These are phyloP conservation scores for Volvox reticuliferus DNA, from an alignment of 139 green algal genomes.

Conservation along the genomic window DNA sequence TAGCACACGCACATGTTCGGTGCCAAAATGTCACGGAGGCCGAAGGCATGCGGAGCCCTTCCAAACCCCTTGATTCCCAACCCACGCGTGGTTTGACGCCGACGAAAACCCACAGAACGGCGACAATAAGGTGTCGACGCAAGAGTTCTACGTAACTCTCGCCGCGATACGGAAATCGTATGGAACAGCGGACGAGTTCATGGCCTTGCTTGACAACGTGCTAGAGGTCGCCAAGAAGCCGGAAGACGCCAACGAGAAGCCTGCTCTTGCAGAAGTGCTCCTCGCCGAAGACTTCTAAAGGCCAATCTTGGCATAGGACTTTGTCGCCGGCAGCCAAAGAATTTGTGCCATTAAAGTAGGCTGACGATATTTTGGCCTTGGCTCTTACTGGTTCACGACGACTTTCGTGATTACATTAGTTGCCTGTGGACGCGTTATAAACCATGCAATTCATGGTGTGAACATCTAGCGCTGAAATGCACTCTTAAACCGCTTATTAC, in stretches of 20 bases:
- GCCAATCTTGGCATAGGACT: too few species aligned
- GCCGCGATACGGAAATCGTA: neutral
- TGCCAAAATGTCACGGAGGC: too few species aligned
- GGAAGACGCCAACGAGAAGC: neutral
- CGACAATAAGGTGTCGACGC: conserved; percentile 20
- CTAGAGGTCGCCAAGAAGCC: neutral
- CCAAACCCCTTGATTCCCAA: too few species aligned
- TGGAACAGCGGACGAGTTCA: neutral
- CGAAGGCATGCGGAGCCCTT: too few species aligned
- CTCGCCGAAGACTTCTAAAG: conserved; percentile 10
- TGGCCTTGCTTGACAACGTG: conserved; percentile 19
- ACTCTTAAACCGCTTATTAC: conserved; percentile 10
- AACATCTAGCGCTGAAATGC: conserved; percentile 6
- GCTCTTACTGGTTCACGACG: conserved; percentile 40
- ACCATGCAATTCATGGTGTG: conserved; percentile 7
- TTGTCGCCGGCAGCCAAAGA: too few species aligned
- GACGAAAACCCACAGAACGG: conserved; percentile 4
- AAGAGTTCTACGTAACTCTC: conserved; percentile 46
- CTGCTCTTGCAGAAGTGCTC: neutral
- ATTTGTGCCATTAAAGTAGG: too few species aligned
- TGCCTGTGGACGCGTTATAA: conserved; percentile 39
- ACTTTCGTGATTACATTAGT: conserved; percentile 59
- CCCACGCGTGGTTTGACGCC: neutral
- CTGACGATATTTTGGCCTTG: neutral
- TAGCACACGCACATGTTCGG: too few species aligned